Evolutionary conservation across 257 asterid genomes (phyloP), one percentile per base, ranked within the genome.

Genomic region (Henckelia pumila): DNA sequence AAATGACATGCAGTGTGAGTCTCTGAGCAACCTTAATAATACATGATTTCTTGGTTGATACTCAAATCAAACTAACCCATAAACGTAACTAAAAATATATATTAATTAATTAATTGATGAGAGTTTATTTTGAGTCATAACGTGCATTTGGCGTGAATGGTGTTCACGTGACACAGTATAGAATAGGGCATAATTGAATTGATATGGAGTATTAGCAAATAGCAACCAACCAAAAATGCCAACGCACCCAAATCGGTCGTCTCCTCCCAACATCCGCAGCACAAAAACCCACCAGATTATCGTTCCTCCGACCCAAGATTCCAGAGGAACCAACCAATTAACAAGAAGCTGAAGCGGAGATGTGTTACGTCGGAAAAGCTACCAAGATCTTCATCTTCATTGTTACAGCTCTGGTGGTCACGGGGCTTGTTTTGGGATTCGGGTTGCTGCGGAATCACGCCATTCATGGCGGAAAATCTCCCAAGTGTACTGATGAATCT

Each of bases 351-450:
- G 11, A 7, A 50, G 35, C 24, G 55, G 63, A 61, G 73, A 80
- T 88, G 86, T 86, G 95, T 14, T 91, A 85, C 75, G 86, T 91
- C 26, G 97, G 97, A n/a, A 91, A 91, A 75, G 97, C 97, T 16
- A 91, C 97, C 64, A 91, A 91, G 89, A 91, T 91, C 89, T 91
- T 91, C 95, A 77, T 91, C 77, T 86, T 91, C 89, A 83, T 91
- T 1, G 80, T 86, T 64, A 79, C 89, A 0, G 88, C 67, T 26
- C 68, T 86, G 11, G 83, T 78, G 1, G 78, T 91, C 20, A 78
- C 86, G 47, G 96, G 88, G 8, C 81, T 91, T 26, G 67, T 86
- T 13, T 59, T 86, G 60, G 97, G 96, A 60, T 83, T 88, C 19
- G 80, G 82, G 30, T 56, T 88, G 6, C 74, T 85, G 47, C 69